A percentile compares a stretch with the other conserved stretches of the same genome.
Conservation (phyloP, 768 basidiomycete species). For the Mycena capillaripes region DNA sequence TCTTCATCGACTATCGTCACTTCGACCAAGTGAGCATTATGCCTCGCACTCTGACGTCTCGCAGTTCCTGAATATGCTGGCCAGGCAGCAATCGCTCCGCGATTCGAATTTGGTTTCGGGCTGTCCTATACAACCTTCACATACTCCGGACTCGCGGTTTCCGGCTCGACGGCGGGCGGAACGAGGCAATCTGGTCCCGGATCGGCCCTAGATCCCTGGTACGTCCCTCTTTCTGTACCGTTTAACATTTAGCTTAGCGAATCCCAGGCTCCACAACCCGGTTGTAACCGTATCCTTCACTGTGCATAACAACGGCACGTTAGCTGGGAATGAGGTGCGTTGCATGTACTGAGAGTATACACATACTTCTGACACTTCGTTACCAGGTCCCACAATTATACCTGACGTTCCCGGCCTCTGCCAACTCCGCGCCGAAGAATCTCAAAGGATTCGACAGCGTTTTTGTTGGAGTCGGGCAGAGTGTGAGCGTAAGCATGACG, state of each 20-base stretch:
- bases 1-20: constrained; percentile 71
- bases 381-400: constrained; percentile 70
- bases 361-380: background rate
- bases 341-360: background rate
- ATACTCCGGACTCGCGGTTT: constrained; percentile 60
- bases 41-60: background rate
- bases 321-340: constrained; percentile 67
- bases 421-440: constrained; percentile 62
- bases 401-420: constrained; percentile 61
- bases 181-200: constrained; percentile 61
- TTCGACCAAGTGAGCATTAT: constrained; percentile 55
- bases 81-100: constrained; percentile 56
- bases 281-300: constrained; percentile 68
- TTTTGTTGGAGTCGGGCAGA: constrained; percentile 58
- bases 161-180: constrained; percentile 57
- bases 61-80: background rate
- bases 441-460: constrained; percentile 72
- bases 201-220: constrained; percentile 68
- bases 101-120: constrained; percentile 66
- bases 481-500: constrained; percentile 59
- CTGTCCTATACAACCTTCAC: constrained; percentile 72
- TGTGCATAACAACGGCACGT: constrained; percentile 65
- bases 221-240: constrained; percentile 9
- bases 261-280: constrained; percentile 61
- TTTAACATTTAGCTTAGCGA: background rate